Percentiles rank a stretch among this genome's conserved stretches.
phyloP scores from a whole-genome alignment of 768 basidiomycete species.

The Russula brevipes region DNA sequence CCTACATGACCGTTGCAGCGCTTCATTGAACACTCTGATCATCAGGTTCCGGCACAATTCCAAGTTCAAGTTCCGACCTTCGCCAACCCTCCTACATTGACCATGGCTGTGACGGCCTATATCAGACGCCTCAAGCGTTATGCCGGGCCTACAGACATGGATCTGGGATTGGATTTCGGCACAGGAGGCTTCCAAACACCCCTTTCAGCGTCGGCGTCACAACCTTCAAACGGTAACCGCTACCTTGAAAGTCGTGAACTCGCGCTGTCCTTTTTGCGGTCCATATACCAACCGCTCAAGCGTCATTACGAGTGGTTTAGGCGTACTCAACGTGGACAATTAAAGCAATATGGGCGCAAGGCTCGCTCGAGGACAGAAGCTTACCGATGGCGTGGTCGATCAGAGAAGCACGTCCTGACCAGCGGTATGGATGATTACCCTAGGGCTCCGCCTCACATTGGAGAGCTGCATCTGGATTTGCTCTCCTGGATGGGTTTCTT shows the following conservation, averaged over 20 bases:
- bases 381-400: conserved; percentile 92
- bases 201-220: conserved; percentile 32
- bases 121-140: conserved; percentile 62
- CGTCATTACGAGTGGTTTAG: conserved; percentile 97
- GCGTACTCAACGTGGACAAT: conserved; percentile 87
- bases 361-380: conserved; percentile 86
- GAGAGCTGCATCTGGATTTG: conserved; percentile 89
- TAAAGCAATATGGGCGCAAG: conserved; percentile 81
- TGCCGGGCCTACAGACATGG: conserved; percentile 47
- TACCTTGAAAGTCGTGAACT: conserved; percentile 56
- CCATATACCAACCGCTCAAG: conserved; percentile 78
- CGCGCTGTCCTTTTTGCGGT: conserved; percentile 63
- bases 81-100: conserved; percentile 92
- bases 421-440: conserved; percentile 98
- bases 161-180: conserved; percentile 63
- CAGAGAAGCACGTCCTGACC: conserved; percentile 81
- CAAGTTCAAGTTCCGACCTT: conserved; percentile 90
- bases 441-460: conserved; percentile 79
- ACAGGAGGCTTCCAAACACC: conserved; percentile 50
- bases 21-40: conserved; percentile 4
- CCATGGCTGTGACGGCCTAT: conserved; percentile 90
- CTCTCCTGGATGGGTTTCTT: conserved; percentile 98
- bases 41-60: conserved; percentile 81
- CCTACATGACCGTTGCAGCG: background rate
- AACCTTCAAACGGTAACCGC: conserved; percentile 27